Conservation (phyloP, 1,139 yeast genomes). For the Kluyveromyces sp. region DNA sequence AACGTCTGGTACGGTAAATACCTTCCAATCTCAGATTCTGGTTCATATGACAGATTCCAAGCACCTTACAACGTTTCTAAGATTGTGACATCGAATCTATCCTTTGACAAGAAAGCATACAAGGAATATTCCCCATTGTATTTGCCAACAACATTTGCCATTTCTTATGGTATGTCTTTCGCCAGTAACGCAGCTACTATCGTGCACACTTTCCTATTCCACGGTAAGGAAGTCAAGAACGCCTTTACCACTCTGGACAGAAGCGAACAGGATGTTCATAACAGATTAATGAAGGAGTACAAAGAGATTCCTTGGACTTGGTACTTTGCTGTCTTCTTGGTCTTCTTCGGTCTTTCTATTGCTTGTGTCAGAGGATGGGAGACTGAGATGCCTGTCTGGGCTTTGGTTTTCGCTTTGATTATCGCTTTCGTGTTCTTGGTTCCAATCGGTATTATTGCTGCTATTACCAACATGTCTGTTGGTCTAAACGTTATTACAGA, state of each 20-base stretch:
- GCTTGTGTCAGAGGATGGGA: slow-evolving; percentile 36
- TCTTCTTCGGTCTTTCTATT: slow-evolving; percentile 44
- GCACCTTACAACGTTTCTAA: slow-evolving; percentile 36
- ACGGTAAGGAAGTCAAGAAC: slow-evolving; percentile 44
- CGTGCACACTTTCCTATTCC: slow-evolving; percentile 47
- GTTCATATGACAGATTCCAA: slow-evolving; percentile 40
- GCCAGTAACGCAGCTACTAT: slow-evolving; percentile 56
- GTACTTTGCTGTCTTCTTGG: slow-evolving; percentile 41
- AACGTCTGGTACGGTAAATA: slow-evolving; percentile 46
- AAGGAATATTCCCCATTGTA: slow-evolving; percentile 51
- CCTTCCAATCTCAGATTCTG: slow-evolving; percentile 41
- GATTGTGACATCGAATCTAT: slow-evolving; percentile 38
- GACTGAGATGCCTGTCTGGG: slow-evolving; percentile 38
- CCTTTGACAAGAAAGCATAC: slow-evolving; percentile 44
- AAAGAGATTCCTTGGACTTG: slow-evolving; percentile 64
- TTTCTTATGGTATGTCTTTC: slow-evolving; percentile 56
- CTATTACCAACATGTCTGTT: slow-evolving; percentile 47
- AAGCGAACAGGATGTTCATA: slow-evolving; percentile 52
- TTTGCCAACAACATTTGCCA: slow-evolving; percentile 54
- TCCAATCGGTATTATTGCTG: slow-evolving; percentile 38
- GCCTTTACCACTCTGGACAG: slow-evolving; percentile 39
- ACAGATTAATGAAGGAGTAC: slow-evolving; percentile 50
- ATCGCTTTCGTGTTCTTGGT: neutral
- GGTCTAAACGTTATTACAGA: slow-evolving; percentile 57
- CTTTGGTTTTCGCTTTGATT: neutral